Conservation (phyloP, 2,329 filamentous ascomycete species). For the Ophiobolus disseminans region DNA sequence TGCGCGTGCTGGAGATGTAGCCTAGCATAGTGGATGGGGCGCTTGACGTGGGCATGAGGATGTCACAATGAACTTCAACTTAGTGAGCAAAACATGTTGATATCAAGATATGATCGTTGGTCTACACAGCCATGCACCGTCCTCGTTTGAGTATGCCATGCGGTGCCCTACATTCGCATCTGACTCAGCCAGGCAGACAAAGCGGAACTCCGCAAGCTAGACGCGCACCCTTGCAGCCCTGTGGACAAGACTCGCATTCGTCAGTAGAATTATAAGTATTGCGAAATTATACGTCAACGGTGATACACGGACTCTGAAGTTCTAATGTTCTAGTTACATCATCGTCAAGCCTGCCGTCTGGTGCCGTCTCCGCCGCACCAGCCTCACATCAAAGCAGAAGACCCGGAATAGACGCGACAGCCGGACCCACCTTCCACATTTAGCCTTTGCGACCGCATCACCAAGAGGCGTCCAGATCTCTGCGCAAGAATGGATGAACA, state of each 20-base stretch:
- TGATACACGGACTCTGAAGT: no score
- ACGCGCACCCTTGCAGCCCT: not conserved
- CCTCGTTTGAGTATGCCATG: not conserved
- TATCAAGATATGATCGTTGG: not conserved
- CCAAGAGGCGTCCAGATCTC: not conserved
- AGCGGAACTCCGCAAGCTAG: not conserved
- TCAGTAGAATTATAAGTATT: no score
- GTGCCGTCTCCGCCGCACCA: not conserved
- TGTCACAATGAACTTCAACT: not conserved
- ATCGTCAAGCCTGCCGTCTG: not conserved
- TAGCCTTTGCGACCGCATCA: not conserved
- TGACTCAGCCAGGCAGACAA: not conserved
- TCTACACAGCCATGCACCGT: not conserved
- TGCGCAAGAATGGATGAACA: no score
- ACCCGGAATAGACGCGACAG: slow-evolving; percentile 7
- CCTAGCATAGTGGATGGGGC: slow-evolving; percentile 25
- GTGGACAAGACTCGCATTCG: not conserved
- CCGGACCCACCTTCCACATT: slow-evolving; percentile 9
- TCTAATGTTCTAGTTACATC: not conserved
- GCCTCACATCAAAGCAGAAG: not conserved
- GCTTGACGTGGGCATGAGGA: slow-evolving; percentile 5
- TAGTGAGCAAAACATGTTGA: no score
- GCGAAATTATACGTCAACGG: no score
- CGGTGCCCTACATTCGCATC: not conserved
- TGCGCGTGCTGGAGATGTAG: slow-evolving; percentile 42